These are phyloP conservation scores for Thyridium curvatum DNA, from an alignment of 2,329 filamentous ascomycete species.

Conservation along the genomic window DNA sequence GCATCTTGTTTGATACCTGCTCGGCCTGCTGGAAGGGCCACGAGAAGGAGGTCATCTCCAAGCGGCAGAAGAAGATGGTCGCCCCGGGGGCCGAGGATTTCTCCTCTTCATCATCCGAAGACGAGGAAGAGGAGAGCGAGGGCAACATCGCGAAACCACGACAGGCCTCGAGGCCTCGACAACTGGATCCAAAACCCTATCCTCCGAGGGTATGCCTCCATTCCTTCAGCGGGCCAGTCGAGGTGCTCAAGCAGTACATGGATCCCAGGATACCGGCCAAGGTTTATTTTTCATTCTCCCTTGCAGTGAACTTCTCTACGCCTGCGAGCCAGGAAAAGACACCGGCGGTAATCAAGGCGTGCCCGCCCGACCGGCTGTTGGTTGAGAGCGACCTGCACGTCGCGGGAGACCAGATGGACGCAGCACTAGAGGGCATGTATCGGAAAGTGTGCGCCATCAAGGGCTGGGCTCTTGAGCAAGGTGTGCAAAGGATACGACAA, in stretches of 20 bases:
- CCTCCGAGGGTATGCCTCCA: conserved; percentile 90
- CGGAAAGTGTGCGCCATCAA: conserved; percentile 72
- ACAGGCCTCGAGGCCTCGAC: conserved; percentile 1
- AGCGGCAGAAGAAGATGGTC: conserved; percentile 47
- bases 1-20: conserved; percentile 60
- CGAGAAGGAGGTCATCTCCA: conserved; percentile 55
- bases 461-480: conserved; percentile 68
- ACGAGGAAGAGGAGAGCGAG: conserved; percentile 2
- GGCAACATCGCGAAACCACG: conserved; percentile 1
- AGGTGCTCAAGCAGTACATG: conserved; percentile 73
- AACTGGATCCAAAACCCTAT: conserved; percentile 50
- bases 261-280: conserved; percentile 64
- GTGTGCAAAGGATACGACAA: conserved; percentile 56
- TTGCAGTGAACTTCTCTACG: conserved; percentile 69
- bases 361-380: conserved; percentile 74
- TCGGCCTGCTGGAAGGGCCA: conserved; percentile 63
- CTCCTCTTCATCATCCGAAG: conserved; percentile 1
- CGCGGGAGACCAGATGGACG: conserved; percentile 78
- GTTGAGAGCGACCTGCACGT: conserved; percentile 86
- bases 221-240: conserved; percentile 76
- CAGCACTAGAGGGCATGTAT: conserved; percentile 66
- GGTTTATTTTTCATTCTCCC: conserved; percentile 86
- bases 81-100: conserved; percentile 41
- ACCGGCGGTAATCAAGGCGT: conserved; percentile 59
- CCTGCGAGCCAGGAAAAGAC: conserved; percentile 40